A percentile compares a stretch with the other conserved stretches of the same genome.
Evolutionary conservation across 805 yeast genomes (phyloP).

Genomic region (Candida boleticola): DNA sequence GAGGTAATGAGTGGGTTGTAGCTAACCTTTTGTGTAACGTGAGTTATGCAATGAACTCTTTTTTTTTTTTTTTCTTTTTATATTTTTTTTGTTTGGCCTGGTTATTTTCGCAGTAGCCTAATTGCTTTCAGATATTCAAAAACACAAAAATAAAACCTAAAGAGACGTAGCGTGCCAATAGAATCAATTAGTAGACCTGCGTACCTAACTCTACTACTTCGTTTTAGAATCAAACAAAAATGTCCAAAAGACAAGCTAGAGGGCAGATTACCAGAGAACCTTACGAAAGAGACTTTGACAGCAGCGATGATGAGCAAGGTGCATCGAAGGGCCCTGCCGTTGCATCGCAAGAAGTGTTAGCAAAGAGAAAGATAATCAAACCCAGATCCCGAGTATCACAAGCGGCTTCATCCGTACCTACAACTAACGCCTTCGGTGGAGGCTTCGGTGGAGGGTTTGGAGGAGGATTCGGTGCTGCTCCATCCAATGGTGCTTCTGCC

Average conservation of each 20-base stretch:
- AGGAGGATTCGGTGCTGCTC: background rate
- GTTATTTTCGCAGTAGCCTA: too few relatives aligned
- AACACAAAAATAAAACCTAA: too few relatives aligned
- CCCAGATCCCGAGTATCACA: slow-evolving; percentile 37
- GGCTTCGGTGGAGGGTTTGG: slow-evolving; percentile 9
- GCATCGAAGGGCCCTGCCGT: slow-evolving; percentile 10
- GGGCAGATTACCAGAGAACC: slow-evolving; percentile 54
- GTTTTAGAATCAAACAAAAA: too few relatives aligned
- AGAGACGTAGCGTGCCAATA: too few relatives aligned
- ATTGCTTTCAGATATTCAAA: too few relatives aligned
- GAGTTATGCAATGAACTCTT: too few relatives aligned
- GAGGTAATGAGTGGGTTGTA: too few relatives aligned
- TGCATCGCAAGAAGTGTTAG: slow-evolving; percentile 63
- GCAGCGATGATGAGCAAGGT: slow-evolving; percentile 39
- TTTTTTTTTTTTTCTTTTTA: too few relatives aligned
- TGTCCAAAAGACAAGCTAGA: slow-evolving; percentile 70
- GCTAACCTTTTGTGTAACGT: too few relatives aligned
- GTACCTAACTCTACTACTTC: too few relatives aligned
- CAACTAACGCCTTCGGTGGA: slow-evolving; percentile 1
- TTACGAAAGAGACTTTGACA: slow-evolving; percentile 17
- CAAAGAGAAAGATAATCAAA: slow-evolving; percentile 66
- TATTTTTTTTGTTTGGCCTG: too few relatives aligned
- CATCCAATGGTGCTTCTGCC: background rate
- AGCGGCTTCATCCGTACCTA: background rate
- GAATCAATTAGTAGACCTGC: too few relatives aligned